Percentiles rank a stretch among this genome's conserved stretches.
phyloP scores from a whole-genome alignment of 495 filamentous ascomycete species.

The Daldinia loculata region DNA sequence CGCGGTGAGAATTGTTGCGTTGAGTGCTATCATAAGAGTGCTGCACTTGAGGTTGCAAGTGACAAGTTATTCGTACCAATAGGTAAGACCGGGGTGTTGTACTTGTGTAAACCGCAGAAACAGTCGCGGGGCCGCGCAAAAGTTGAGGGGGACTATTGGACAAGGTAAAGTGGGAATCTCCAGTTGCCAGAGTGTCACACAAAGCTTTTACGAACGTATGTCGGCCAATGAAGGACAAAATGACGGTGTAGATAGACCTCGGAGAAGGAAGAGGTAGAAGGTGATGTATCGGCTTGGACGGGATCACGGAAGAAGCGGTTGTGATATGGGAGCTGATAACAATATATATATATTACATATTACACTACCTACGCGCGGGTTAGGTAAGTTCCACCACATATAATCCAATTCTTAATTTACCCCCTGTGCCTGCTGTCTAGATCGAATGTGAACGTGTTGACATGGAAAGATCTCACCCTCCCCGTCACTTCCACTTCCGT shows the following conservation, averaged over 20 bases:
- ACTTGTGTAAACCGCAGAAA: not conserved
- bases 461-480: not conserved
- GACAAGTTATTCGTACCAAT: slow-evolving; percentile 13
- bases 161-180: not conserved
- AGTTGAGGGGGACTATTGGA: not conserved
- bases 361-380: too few relatives aligned
- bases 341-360: too few relatives aligned
- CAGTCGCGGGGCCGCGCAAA: not conserved
- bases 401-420: not conserved
- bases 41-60: slow-evolving; percentile 3
- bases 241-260: not conserved
- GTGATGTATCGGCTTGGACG: not conserved
- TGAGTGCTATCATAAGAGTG: slow-evolving; percentile 1
- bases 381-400: not conserved
- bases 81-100: not conserved
- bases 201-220: too few relatives aligned
- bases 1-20: not conserved
- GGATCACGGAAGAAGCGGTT: slow-evolving; percentile 1
- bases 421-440: not conserved
- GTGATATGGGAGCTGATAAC: not conserved
- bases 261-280: not conserved
- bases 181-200: not conserved
- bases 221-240: not conserved
- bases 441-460: slow-evolving; percentile 8
- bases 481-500: slow-evolving; percentile 14